Percentiles rank a stretch among this genome's conserved stretches.
Evolutionary conservation across 345 rosid species (phyloP).

Genomic region (Mercurialis annua): DNA sequence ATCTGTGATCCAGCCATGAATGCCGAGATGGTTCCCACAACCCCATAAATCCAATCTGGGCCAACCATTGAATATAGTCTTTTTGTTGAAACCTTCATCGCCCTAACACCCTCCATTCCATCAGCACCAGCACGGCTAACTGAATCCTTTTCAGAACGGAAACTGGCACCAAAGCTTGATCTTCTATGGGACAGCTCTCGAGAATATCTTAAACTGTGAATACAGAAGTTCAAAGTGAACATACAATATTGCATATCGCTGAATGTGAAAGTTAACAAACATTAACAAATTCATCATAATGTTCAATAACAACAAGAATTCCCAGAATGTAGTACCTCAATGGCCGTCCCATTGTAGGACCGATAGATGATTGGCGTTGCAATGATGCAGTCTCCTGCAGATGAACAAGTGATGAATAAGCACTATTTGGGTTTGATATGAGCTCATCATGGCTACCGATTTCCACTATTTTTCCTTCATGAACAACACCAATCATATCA

Average conservation of each 20-base stretch:
- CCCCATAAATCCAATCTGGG: slow-evolving; percentile 87
- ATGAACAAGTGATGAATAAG: slow-evolving; percentile 69
- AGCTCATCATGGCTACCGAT: slow-evolving; percentile 89
- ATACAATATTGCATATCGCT: background rate
- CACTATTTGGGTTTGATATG: slow-evolving; percentile 54
- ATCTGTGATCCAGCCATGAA: slow-evolving; percentile 81
- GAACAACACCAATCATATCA: slow-evolving; percentile 79
- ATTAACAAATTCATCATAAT: background rate
- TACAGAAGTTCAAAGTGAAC: background rate
- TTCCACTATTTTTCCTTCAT: slow-evolving; percentile 76
- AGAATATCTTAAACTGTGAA: slow-evolving; percentile 51
- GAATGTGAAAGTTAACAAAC: background rate
- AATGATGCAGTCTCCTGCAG: slow-evolving; percentile 71
- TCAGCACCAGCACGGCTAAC: slow-evolving; percentile 43
- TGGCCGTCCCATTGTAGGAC: slow-evolving; percentile 49
- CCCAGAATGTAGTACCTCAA: slow-evolving; percentile 46
- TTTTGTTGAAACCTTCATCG: slow-evolving; percentile 42
- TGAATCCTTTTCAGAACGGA: slow-evolving; percentile 82
- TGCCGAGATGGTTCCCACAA: slow-evolving; percentile 64
- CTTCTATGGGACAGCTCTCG: slow-evolving; percentile 63
- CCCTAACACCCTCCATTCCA: slow-evolving; percentile 34
- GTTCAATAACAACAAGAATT: background rate
- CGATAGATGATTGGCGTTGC: slow-evolving; percentile 60
- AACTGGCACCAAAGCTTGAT: slow-evolving; percentile 65
- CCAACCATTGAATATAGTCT: slow-evolving; percentile 75